phyloP scores from a whole-genome alignment of 305 asterid genomes.

The Fraxinus nigra region DNA sequence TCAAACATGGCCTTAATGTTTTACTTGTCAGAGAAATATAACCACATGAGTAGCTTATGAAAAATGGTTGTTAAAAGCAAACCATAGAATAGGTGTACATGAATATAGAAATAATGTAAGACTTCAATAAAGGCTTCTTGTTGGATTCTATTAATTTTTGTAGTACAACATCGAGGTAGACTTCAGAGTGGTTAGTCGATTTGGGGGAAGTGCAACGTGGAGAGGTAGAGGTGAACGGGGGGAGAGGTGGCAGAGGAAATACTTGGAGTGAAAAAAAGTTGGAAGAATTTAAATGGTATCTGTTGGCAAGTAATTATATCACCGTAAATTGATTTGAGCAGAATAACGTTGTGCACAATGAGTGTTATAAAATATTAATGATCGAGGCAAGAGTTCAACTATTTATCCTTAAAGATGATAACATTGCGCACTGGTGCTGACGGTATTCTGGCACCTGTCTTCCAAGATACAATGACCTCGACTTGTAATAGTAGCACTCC shows the following conservation, averaged over 20 bases:
- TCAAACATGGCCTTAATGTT: not conserved
- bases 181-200: not conserved
- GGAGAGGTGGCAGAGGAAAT: not conserved
- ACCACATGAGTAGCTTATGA: not conserved
- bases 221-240: not conserved
- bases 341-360: too few relatives aligned
- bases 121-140: not conserved
- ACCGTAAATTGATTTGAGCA: too few relatives aligned
- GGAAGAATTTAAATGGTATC: not conserved
- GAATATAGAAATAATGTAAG: not conserved
- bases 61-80: not conserved
- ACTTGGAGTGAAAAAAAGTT: not conserved
- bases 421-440: too few relatives aligned
- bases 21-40: not conserved
- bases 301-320: not conserved
- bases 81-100: not conserved
- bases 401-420: too few relatives aligned
- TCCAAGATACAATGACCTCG: too few relatives aligned
- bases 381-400: too few relatives aligned
- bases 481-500: too few relatives aligned
- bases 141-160: not conserved
- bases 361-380: too few relatives aligned
- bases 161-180: not conserved
- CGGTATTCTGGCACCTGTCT: too few relatives aligned
- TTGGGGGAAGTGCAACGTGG: not conserved